These are phyloP conservation scores for Lyophyllum atratum DNA, from an alignment of 768 basidiomycete species.

Conservation along the genomic window DNA sequence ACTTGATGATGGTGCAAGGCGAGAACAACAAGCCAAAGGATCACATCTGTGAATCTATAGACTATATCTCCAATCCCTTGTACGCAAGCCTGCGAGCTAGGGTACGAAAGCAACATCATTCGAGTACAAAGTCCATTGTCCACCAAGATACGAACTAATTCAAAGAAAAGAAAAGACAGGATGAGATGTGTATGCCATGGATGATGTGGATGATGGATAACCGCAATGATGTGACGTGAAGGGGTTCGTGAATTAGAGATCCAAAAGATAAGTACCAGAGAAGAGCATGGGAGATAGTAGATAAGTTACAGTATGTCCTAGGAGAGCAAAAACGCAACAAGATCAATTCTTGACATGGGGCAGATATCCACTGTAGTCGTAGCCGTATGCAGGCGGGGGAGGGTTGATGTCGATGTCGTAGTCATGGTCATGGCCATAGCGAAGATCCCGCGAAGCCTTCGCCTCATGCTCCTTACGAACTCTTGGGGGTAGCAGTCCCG, in stretches of 20 bases:
- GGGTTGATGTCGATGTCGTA: constrained; percentile 20
- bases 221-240: background rate
- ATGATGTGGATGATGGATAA: background rate
- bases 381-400: constrained; percentile 31
- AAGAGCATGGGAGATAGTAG: background rate
- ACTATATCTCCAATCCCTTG: too few species aligned
- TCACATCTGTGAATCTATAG: too few species aligned
- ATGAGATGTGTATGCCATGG: background rate
- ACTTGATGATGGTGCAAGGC: too few species aligned
- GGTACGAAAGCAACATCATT: background rate
- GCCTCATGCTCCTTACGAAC: constrained; percentile 22
- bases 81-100: background rate
- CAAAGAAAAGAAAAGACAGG: background rate
- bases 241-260: background rate
- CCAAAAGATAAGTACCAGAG: background rate
- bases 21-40: too few species aligned
- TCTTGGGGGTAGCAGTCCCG: constrained; percentile 3
- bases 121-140: background rate
- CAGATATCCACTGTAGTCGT: constrained; percentile 7
- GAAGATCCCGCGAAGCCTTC: constrained; percentile 11
- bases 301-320: background rate
- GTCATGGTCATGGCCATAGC: constrained; percentile 17
- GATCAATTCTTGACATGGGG: constrained; percentile 6
- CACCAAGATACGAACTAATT: background rate
- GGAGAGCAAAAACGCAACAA: background rate